phyloP scores from a whole-genome alignment of 805 yeast species.

The Cyberlindnera amylophila region DNA sequence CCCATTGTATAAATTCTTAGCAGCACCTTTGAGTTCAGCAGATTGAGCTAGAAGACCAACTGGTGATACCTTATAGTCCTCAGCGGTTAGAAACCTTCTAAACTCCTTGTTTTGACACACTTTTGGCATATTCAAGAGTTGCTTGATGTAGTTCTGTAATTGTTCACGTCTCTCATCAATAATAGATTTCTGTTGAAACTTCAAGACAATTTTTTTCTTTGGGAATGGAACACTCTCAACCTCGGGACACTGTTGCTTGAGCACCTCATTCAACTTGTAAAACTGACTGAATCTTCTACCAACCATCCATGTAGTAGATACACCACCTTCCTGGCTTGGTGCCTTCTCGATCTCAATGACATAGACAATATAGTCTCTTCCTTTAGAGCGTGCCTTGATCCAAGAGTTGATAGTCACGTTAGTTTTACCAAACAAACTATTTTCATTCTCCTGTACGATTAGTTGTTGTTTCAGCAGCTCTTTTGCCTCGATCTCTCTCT shows the following conservation, averaged over 20 bases:
- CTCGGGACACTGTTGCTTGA: conserved; percentile 48
- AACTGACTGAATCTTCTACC: conserved; percentile 88
- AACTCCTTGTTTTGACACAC: conserved; percentile 74
- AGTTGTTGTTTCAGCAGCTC: conserved; percentile 77
- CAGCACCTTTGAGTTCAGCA: conserved; percentile 18
- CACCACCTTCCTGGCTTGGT: conserved; percentile 36
- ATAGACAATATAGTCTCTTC: conserved; percentile 63
- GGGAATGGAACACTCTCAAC: conserved; percentile 52
- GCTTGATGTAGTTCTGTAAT: conserved; percentile 59
- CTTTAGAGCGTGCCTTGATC: conserved; percentile 49
- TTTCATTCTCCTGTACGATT: conserved; percentile 78
- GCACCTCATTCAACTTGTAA: conserved; percentile 61
- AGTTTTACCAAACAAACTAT: conserved; percentile 68
- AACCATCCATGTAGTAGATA: conserved; percentile 82
- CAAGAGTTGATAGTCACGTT: conserved; percentile 45
- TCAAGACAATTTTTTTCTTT: conserved; percentile 62
- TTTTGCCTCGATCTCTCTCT: conserved; percentile 67
- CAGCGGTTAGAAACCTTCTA: conserved; percentile 64
- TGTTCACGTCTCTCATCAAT: conserved; percentile 60
- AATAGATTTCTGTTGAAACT: conserved; percentile 60
- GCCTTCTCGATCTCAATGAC: conserved; percentile 70
- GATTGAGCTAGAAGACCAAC: conserved; percentile 7
- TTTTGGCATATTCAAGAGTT: conserved; percentile 54
- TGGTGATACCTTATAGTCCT: conserved; percentile 17
- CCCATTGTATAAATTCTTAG: conserved; percentile 21